Evolutionary conservation across 1,284 basidiomycete genomes (phyloP), one percentile per base, ranked within the genome.

Genomic region (Kalmanozyma brasiliensis): DNA sequence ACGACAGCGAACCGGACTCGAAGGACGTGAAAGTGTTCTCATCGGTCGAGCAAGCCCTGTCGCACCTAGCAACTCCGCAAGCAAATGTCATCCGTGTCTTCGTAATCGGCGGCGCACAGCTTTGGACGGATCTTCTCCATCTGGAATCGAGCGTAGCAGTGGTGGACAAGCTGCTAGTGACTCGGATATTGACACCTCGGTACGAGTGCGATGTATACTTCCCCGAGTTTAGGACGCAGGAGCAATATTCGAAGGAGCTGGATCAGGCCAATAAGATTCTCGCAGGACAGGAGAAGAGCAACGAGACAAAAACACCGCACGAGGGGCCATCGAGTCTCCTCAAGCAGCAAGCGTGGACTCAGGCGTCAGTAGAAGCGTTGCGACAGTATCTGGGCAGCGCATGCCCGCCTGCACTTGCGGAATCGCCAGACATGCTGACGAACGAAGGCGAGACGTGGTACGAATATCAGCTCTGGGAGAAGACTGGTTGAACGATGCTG

Each of bases 151-250:
- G 20, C 16, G 20, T 30, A 19, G 49, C 40, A 10, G 29, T 19
- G 16, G 63, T 78, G 23, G 73, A 79, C 52, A 53, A 59, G 26
- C 70, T 79, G 10, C 87, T 98, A 49, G 86, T 98, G 55, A 98
- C 96, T 2, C 89, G 93, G 3, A 87, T 98, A 60, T 74, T 89
- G 29, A 84, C 86, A 14, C 92, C 92, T 1, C 85, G 85, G 9
- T 93, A 92, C 78, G 86, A 89, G 34, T 98, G 94, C 83, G 94
- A 98, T 81, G 88, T 89, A 14, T 91, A 91, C 84, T 88, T 98
- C 81, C 88, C 90, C 2, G 88, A 93, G 69, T 90, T 93, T 77
- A 76, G 87, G 13, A 66, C 64, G 11, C 19, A 22, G 9, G 42
- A 33, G 22, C 77, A 79, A 34, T 48, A 64, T 26, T 17, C 42